Percentiles rank a stretch among this genome's conserved stretches.
Conservation (phyloP, 768 basidiomycete species). For the Boletus tomentosulus region DNA sequence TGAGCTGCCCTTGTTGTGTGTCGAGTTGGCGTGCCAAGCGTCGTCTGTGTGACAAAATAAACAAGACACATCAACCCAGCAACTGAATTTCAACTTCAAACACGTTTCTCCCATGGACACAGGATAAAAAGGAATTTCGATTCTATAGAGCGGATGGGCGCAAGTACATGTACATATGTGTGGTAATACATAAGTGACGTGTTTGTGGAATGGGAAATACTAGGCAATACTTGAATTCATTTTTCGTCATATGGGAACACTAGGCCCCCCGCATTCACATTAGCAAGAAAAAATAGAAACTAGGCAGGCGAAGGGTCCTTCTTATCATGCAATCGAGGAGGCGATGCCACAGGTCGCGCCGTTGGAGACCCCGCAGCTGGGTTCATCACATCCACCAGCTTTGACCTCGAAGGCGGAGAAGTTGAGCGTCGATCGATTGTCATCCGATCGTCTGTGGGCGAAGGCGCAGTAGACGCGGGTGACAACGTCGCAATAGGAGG, state of each 20-base stretch:
- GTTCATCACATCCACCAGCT: conserved; percentile 50
- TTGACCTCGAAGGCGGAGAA: conserved; percentile 50
- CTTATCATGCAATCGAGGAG: conserved; percentile 39
- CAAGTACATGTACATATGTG: conserved; percentile 26
- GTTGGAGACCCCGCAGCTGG: conserved; percentile 47
- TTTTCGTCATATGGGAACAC: conserved; percentile 11
- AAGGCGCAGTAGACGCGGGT: conserved; percentile 53
- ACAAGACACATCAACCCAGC: neutral
- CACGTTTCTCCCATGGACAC: neutral
- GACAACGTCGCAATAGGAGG: conserved; percentile 71
- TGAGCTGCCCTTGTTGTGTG: neutral
- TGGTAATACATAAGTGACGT: conserved; percentile 24
- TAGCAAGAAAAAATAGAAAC: conserved; percentile 11
- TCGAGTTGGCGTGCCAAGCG: neutral
- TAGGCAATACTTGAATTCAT: neutral
- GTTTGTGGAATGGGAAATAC: conserved; percentile 20
- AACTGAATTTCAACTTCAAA: no score
- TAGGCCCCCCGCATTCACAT: conserved; percentile 1
- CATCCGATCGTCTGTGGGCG: conserved; percentile 43
- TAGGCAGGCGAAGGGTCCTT: conserved; percentile 28
- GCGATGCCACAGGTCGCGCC: conserved; percentile 52
- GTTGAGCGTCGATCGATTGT: conserved; percentile 37
- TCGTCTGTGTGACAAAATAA: neutral
- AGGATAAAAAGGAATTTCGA: neutral
- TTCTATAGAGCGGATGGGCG: conserved; percentile 18